These are phyloP conservation scores for Aspergillus asperescens DNA, from an alignment of 495 filamentous ascomycete genomes.

Conservation along the genomic window DNA sequence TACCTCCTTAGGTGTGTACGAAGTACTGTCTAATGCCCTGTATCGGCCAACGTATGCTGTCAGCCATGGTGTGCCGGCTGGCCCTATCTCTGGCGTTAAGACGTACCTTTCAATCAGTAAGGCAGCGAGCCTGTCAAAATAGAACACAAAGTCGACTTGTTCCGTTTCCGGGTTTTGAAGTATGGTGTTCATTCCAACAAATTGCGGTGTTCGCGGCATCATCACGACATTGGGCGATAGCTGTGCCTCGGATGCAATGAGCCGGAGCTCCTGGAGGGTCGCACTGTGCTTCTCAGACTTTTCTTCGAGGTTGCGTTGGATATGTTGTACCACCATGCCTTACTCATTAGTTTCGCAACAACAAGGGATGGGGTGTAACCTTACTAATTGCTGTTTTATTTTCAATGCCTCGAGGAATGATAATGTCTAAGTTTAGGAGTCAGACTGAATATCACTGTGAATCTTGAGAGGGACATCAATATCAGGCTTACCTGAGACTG, in stretches of 20 bases:
- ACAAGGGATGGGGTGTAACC: conserved; percentile 11
- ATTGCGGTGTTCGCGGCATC: conserved; percentile 67
- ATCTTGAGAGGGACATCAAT: not conserved
- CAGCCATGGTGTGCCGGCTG: not conserved
- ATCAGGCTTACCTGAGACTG: conserved; percentile 57
- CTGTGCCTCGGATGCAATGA: conserved; percentile 60
- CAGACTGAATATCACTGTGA: conserved; percentile 13
- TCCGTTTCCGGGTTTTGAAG: conserved; percentile 74
- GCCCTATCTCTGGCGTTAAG: not conserved
- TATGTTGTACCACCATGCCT: conserved; percentile 89
- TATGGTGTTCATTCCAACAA: conserved; percentile 83
- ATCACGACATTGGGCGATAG: conserved; percentile 67
- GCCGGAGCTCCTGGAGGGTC: conserved; percentile 66
- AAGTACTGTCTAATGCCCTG: conserved; percentile 67
- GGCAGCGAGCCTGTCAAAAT: conserved; percentile 80
- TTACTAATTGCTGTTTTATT: conserved; percentile 87
- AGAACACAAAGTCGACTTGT: conserved; percentile 92
- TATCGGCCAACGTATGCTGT: not conserved
- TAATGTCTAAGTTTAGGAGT: conserved; percentile 59
- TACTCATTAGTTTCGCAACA: conserved; percentile 17
- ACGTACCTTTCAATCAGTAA: conserved; percentile 77
- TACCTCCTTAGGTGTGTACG: conserved; percentile 56
- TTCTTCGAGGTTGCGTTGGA: conserved; percentile 72
- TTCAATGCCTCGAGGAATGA: conserved; percentile 89
- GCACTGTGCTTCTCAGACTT: conserved; percentile 80